A percentile compares a stretch with the other conserved stretches of the same genome.
These are phyloP conservation scores for Scytalidium sp. DNA, from an alignment of 2,329 filamentous ascomycete genomes.

Conservation along the genomic window DNA sequence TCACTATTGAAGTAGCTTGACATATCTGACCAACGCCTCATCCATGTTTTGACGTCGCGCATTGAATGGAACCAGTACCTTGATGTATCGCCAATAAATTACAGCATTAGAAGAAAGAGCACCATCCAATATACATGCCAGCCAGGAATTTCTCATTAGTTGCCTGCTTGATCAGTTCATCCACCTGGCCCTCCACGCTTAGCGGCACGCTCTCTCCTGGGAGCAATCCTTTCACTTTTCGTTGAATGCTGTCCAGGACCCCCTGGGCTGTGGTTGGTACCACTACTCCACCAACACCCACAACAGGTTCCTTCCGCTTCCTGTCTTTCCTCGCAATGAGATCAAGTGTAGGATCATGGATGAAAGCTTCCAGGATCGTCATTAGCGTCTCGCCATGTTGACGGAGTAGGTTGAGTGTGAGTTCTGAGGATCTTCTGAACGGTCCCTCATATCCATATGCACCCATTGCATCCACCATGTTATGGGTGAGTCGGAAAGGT, in stretches of 20 bases:
- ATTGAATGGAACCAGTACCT: not conserved
- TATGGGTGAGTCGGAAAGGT: constrained; percentile 95
- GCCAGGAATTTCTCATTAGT: constrained; percentile 76
- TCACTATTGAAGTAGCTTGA: no score
- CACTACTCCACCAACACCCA: constrained; percentile 24
- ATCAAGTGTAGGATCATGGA: constrained; percentile 95
- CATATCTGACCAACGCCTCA: no score
- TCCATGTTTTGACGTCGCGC: no score
- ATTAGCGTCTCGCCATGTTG: constrained; percentile 96
- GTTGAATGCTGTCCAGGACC: constrained; percentile 84
- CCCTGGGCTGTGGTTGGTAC: constrained; percentile 69
- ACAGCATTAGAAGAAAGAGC: constrained; percentile 55
- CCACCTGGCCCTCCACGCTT: constrained; percentile 95
- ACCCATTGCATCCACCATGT: constrained; percentile 98
- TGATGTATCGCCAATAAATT: not conserved
- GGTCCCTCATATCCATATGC: constrained; percentile 91
- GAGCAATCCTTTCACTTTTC: constrained; percentile 81
- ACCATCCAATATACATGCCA: constrained; percentile 98
- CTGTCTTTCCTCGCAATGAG: constrained; percentile 72
- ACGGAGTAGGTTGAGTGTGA: constrained; percentile 78
- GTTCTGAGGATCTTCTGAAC: constrained; percentile 85
- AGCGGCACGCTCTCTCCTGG: constrained; percentile 87
- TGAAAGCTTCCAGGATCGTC: constrained; percentile 94
- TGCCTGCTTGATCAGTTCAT: constrained; percentile 87
- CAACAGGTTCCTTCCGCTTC: constrained; percentile 33